A percentile compares a stretch with the other conserved stretches of the same genome.
These are phyloP conservation scores for Agarophyton chilense DNA, from an alignment of 23 red algal genomes.

Conservation along the genomic window DNA sequence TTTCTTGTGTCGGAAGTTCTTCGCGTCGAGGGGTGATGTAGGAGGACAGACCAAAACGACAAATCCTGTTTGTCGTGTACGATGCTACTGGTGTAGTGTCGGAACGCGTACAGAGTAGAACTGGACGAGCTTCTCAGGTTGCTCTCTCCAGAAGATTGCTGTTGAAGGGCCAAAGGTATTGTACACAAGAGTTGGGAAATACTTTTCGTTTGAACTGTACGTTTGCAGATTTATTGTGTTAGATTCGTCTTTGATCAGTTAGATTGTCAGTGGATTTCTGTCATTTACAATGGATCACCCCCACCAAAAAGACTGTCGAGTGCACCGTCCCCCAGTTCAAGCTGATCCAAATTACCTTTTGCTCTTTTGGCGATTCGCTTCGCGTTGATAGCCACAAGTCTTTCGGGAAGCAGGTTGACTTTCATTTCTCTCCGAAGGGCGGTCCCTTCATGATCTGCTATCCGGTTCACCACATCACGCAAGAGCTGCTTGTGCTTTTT, in stretches of 20 bases:
- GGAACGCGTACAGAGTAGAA: no score
- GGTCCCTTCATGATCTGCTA: conserved; percentile 32
- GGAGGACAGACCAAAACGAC: no score
- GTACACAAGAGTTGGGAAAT: no score
- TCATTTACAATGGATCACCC: conserved; percentile 44
- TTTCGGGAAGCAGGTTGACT: conserved; percentile 49
- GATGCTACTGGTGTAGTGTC: no score
- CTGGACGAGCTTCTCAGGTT: no score
- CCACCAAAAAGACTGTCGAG: conserved; percentile 60
- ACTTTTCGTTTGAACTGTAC: background rate
- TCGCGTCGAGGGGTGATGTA: no score
- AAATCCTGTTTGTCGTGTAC: no score
- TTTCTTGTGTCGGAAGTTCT: no score
- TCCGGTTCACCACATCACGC: background rate
- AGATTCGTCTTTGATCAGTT: background rate
- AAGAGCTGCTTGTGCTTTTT: conserved; percentile 9
- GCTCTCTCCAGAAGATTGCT: no score
- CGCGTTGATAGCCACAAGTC: conserved; percentile 11
- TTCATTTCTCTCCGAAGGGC: background rate
- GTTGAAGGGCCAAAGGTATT: no score
- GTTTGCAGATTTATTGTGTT: conserved; percentile 19
- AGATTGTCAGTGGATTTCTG: background rate
- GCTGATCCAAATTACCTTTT: conserved; percentile 27
- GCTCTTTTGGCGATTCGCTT: background rate
- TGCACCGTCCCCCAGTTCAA: conserved; percentile 38